Base-by-base conservation (phyloP, 192 early-diverging fungal genomes). In the Backusella sp. region DNA sequence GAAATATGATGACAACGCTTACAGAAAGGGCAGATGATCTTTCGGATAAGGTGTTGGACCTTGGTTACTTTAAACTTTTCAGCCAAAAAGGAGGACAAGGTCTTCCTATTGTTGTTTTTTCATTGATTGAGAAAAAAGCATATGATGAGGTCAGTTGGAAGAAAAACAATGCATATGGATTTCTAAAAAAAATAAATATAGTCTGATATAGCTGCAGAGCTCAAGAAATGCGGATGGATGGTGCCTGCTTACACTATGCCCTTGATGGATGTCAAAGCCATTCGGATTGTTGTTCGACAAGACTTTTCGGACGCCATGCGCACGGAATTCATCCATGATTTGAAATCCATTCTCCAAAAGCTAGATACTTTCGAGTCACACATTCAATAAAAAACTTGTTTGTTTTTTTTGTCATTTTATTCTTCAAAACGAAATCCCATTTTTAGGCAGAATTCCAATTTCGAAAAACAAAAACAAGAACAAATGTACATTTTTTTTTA, bases 171-270 rank as follows among this genome's bases (percentile, higher is more conserved):
- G 42, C 8, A 19, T 23, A 53, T 23, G 11, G 9, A 46, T 30
- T 30, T 1, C 80, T 79, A 62, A 53, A 86, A 93, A 62, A 53
- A 86, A 93, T 17, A 44, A 17, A 8, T 21, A 53, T 3, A 53
- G 86, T 87, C 85, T 71, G 84, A 86, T 34, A 71, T 93, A 30
- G 81, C 89, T 9, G 84, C 80, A 30, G 75, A 88, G 73, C 79
- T 92, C 44, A 89, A 87, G 41, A 86, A 90, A 62, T 86, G 87
- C 52, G 90, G 90, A 7, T 94, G 92, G 91, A 90, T 94, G 67
- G 89, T 91, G 1, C 92, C 92, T 66, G 90, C 90, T 49, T 94
- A 94, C 75, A 84, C 86, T 15, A 84, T 93, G 78, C 87, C 92
- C 1, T 86, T 84, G 3, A 74, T 76, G 3, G 80, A 82, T 11